phyloP scores from a whole-genome alignment of 1,284 basidiomycete species.

The Schizophyllum amplum region DNA sequence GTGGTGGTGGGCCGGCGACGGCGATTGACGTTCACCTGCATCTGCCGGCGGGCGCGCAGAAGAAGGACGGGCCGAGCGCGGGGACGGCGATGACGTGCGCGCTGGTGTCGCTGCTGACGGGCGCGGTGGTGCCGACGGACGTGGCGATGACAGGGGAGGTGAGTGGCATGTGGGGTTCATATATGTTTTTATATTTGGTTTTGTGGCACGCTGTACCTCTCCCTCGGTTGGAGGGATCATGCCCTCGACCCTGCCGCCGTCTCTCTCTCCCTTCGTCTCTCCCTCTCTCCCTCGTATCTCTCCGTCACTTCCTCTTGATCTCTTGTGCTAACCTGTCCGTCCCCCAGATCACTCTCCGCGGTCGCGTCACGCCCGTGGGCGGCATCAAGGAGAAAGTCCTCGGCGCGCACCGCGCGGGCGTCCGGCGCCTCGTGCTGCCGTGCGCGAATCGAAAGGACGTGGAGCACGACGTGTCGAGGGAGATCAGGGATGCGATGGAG shows the following conservation, averaged over 20 bases:
- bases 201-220: neutral
- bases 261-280: neutral
- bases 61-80: slow-evolving; percentile 88
- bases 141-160: slow-evolving; percentile 83
- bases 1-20: slow-evolving; percentile 35
- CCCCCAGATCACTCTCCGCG: slow-evolving; percentile 63
- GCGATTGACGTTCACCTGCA: slow-evolving; percentile 83
- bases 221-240: too few species aligned
- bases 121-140: slow-evolving; percentile 59
- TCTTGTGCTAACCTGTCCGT: neutral
- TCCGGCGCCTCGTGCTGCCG: slow-evolving; percentile 77
- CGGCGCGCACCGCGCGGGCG: slow-evolving; percentile 77
- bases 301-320: neutral
- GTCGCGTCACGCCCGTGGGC: slow-evolving; percentile 74
- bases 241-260: too few species aligned
- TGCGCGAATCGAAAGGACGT: slow-evolving; percentile 80
- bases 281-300: neutral
- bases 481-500: slow-evolving; percentile 65
- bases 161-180: too few species aligned
- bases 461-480: slow-evolving; percentile 71
- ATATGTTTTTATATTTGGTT: neutral
- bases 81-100: slow-evolving; percentile 87
- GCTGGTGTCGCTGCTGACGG: slow-evolving; percentile 75
- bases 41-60: slow-evolving; percentile 78
- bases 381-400: slow-evolving; percentile 81